A percentile compares a stretch with the other conserved stretches of the same genome.
These are phyloP conservation scores for Boehmeria nivea DNA, from an alignment of 306 rosid species.

Conservation along the genomic window DNA sequence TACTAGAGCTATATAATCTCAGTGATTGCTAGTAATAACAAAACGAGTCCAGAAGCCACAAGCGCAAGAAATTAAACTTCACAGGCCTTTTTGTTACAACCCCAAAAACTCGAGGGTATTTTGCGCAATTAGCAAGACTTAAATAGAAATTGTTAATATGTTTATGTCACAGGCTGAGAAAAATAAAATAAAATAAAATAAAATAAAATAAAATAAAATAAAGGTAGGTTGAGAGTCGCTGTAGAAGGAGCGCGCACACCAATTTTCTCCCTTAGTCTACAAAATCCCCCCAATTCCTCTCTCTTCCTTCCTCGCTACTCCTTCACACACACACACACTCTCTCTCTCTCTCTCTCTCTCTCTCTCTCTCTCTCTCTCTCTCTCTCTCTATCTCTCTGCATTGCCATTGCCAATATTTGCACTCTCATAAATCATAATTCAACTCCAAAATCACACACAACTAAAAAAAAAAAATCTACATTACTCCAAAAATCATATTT, in stretches of 20 bases:
- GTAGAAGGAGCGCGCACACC: constrained; percentile 31
- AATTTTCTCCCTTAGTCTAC: constrained; percentile 22
- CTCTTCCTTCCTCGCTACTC: constrained; percentile 5
- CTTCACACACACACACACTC: too few relatives aligned
- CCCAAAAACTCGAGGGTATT: too few relatives aligned
- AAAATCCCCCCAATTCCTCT: constrained; percentile 18
- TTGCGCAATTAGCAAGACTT: too few relatives aligned
- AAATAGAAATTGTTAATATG: not conserved
- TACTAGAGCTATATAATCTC: too few relatives aligned
- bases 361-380: constrained; percentile 8
- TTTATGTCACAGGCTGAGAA: not conserved
- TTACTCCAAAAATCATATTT: not conserved
- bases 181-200: not conserved
- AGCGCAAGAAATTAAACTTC: too few relatives aligned
- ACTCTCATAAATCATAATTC: not conserved
- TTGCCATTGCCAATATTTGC: not conserved
- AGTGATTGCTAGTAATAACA: too few relatives aligned
- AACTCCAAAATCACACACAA: not conserved
- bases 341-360: constrained; percentile 1
- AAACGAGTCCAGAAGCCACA: too few relatives aligned
- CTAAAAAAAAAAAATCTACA: too few relatives aligned
- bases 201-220: too few relatives aligned
- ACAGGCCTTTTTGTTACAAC: too few relatives aligned
- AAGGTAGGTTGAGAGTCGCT: constrained; percentile 45
- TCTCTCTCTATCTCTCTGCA: not conserved